Evolutionary conservation across 2,329 filamentous ascomycete genomes (phyloP), one percentile per base, ranked within the genome.

Genomic region (Zasmidium cellare): DNA sequence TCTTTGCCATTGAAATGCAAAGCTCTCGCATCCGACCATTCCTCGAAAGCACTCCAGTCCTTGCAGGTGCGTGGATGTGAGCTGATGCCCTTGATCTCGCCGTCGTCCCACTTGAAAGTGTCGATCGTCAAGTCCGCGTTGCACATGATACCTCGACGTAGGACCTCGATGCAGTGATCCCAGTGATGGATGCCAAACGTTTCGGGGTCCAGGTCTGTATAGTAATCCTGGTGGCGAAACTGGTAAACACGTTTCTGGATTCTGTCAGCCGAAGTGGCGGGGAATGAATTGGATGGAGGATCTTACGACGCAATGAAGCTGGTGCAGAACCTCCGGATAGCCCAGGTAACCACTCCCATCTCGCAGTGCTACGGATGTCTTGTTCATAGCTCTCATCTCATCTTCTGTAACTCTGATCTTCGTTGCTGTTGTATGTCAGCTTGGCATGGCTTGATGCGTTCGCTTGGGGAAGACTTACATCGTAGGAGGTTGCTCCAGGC

Each of bases 181-280:
- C 52, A 60, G 28, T 60, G 58, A 9, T 52, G 51, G 12, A 45
- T 22, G 5, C 51, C 54, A 25, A 57, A 25, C 1, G 51, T 51
- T 3, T 46, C 22, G 3, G 51, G 28, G 22, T 23, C 41, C 18
- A 60, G 46, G 11, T 60, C 55, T 3, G 51, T 51, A 31, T 60
- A 60, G 11, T 53, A 51, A 7, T 52, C 55, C 22, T 38, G 50
- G 44, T 60, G 41, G 19, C 52, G 35, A 51, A 49, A 55, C 51
- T 60, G 58, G 14, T 60, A 60, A 11, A 60, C 51, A 11, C 58
- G 58, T 55, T 60, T 60, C n/a, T n/a, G n/a, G n/a, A n/a, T n/a
- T n/a, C n/a, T n/a, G n/a, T n/a, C n/a, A n/a, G n/a, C n/a, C n/a
- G n/a, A n/a, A n/a, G n/a, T n/a, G n/a, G n/a, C n/a, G n/a, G n/a